These are phyloP conservation scores for Aspergillus awamori DNA, from an alignment of 2,329 filamentous ascomycete genomes.

Conservation along the genomic window DNA sequence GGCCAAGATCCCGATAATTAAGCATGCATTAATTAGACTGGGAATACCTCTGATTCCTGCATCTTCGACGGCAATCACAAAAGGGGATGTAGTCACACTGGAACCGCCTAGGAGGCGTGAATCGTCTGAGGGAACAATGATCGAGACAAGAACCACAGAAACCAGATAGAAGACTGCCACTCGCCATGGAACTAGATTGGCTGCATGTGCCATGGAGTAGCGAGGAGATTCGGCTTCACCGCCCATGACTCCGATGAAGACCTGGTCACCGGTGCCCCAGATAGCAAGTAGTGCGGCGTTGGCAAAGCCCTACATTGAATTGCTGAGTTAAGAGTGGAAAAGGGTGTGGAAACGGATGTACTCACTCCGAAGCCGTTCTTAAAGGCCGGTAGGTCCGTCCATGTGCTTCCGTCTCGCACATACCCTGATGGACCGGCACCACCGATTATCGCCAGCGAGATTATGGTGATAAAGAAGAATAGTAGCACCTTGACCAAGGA, in stretches of 20 bases:
- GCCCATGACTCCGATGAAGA: conserved; percentile 39
- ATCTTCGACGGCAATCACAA: conserved; percentile 35
- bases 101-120: conserved; percentile 30
- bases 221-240: conserved; percentile 42
- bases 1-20: conserved; percentile 36
- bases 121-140: conserved; percentile 28
- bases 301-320: conserved; percentile 29
- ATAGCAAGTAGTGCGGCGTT: conserved; percentile 35
- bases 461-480: conserved; percentile 41
- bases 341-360: background rate
- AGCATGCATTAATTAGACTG: conserved; percentile 36
- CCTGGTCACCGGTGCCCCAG: conserved; percentile 36
- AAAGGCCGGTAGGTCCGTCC: conserved; percentile 38
- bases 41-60: conserved; percentile 34
- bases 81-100: conserved; percentile 34
- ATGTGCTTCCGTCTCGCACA: conserved; percentile 34
- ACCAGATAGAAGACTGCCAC: conserved; percentile 20
- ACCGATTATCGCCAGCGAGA: conserved; percentile 41
- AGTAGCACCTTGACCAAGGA: conserved; percentile 43
- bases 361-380: conserved; percentile 37
- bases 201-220: conserved; percentile 38
- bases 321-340: background rate
- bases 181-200: conserved; percentile 15
- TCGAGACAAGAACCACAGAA: conserved; percentile 8
- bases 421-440: conserved; percentile 45